These are phyloP conservation scores for Coemansia sp. DNA, from an alignment of 192 early-diverging fungal species.

Conservation along the genomic window DNA sequence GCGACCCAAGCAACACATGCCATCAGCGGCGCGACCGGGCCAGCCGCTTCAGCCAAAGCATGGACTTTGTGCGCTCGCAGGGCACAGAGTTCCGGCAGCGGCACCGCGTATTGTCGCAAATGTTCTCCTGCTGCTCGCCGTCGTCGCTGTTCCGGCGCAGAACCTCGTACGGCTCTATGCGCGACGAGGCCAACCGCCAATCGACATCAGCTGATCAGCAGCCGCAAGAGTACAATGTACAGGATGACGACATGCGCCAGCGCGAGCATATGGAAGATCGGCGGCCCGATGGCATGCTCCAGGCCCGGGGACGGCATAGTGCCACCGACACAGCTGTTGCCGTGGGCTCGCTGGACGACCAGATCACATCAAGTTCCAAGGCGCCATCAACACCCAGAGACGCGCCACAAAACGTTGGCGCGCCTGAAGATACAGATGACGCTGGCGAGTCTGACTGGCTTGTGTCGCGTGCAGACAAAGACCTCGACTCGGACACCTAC, in stretches of 20 bases:
- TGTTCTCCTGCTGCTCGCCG: conserved; percentile 53
- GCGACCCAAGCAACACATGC: conserved; percentile 47
- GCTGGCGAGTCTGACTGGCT: conserved; percentile 41
- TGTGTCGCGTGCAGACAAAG: conserved; percentile 25
- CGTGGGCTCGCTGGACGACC: conserved; percentile 36
- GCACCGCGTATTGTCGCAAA: conserved; percentile 28
- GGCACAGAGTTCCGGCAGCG: conserved; percentile 26
- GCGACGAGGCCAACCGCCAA: conserved; percentile 30
- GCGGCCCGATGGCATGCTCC: neutral
- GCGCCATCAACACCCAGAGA: conserved; percentile 18
- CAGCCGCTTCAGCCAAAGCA: conserved; percentile 43
- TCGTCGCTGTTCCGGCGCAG: conserved; percentile 46
- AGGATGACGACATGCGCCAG: conserved; percentile 8
- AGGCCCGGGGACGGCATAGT: conserved; percentile 8
- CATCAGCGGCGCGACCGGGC: conserved; percentile 36
- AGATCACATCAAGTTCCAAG: conserved; percentile 30
- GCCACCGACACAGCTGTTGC: conserved; percentile 43
- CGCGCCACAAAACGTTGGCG: conserved; percentile 10
- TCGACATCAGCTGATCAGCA: neutral
- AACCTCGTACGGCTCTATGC: conserved; percentile 45
- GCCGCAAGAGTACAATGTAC: conserved; percentile 3
- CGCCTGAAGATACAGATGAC: conserved; percentile 16
- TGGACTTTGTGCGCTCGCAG: conserved; percentile 48
- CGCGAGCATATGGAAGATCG: conserved; percentile 1
- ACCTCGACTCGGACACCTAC: conserved; percentile 18